Base-by-base conservation (phyloP, 495 filamentous ascomycete genomes). In the Astrothelium subdiscretum region DNA sequence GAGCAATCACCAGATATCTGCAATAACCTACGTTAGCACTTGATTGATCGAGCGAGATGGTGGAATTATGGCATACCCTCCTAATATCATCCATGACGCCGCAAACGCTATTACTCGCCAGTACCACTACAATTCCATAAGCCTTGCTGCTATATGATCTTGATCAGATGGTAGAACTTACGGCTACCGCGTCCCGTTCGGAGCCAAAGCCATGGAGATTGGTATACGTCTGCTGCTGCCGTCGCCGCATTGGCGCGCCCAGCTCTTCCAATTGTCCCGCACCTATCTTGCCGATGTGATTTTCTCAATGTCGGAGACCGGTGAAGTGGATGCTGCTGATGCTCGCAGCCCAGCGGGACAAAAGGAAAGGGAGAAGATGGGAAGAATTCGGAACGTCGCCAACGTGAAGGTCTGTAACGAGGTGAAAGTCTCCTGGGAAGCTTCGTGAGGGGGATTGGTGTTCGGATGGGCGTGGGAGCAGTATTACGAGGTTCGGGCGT, bases 1-100 rank as follows among this genome's bases (percentile, higher is more conserved):
- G 65, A 11, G 71, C 71, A 15, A 74, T 66, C 48, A 74, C 73
- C 20, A 74, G 65, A 63, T 68, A 76, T 52, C 71, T 73, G 48
- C 8, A 26, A 29, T 26, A 31, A 40, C 10, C 3, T 1, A 4
- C 32, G 57, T 66, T 59, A 66, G 59, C 38, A 26, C 59, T 54
- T 48, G 12, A 15, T 8, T 31, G 11, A 27, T 8, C 20, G 10
- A 57, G 24, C 15, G 31, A 5, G 31, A 26, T 1, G 43, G 27
- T 15, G 31, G 13, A 31, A 20, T 27, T 57, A 35, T 13, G 18
- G 57, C 64, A 2, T 59, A 69, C 67, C 72, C 72, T 63, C 72
- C 72, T 58, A 74, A 59, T 35, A 74, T 73, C 69, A 74, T 69
- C 62, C 70, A 68, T 26, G 66, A 68, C 13, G 72, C 66, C 5